Base-by-base conservation (phyloP, 495 filamentous ascomycete species). In the Aeminium ludgeri region DNA sequence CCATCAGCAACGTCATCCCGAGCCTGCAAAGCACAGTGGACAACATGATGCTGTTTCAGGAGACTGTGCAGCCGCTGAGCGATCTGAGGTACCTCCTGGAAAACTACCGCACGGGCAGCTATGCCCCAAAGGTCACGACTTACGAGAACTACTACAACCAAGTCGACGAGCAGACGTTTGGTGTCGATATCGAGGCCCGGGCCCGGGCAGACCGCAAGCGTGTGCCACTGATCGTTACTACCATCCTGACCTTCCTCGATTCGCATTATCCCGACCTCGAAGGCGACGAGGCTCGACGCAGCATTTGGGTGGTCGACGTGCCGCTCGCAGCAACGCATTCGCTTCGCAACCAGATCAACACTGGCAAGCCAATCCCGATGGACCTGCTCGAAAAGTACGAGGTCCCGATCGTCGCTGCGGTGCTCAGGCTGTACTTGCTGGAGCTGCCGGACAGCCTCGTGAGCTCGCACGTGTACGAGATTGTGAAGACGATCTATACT, bases 101-200 rank as follows among this genome's bases (percentile, higher is more conserved):
- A 63, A 95, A 86, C 56, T 96, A 99, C 57, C 77, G 89, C 28
- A 99, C 89, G 16, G 89, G 89, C 36, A 79, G 75, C 34, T 99
- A 91, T 60, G 69, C 80, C 12, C 89, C 89, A 6, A 86, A 72
- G 46, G 87, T 96, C n/a, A 76, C 86, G 38, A 73, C 78, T 3
- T 99, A 96, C 59, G 89, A 99, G 64, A 96, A 94, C 59, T 99
- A 99, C 61, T 99, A 99, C 62, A 94, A 94, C 51, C 83, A 81
- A 35, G 86, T 92, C 6, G 89, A 94, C 63, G 87, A 96, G 55
- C 84, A 96, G 68, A 93, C 85, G 7, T 99, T 95, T 55, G 89
- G 89, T 47, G 83, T 99, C 28, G 89, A 99, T 51, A 74, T 99
- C 23, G 89, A 99, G 60, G 86, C 86, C 35, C 67, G 91, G 50